Percentiles rank a stretch among this genome's conserved stretches.
These are phyloP conservation scores for Triadica sebifera DNA, from an alignment of 345 rosid genomes.

Conservation along the genomic window DNA sequence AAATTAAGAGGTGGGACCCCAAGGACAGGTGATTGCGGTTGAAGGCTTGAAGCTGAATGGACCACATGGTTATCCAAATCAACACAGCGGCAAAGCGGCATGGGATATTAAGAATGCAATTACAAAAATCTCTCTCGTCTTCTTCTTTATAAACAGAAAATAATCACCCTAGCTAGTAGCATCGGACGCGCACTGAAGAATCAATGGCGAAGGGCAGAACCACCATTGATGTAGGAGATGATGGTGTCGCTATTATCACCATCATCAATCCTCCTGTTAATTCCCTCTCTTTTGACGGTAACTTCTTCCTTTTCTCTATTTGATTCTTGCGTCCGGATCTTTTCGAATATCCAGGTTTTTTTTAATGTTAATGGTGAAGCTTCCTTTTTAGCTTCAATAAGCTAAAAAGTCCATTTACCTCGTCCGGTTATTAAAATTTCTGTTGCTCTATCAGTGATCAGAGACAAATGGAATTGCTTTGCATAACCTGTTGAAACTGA, in stretches of 20 bases:
- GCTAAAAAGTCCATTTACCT: not conserved
- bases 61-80: not conserved
- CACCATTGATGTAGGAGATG: constrained; percentile 69
- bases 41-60: not conserved
- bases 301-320: not conserved
- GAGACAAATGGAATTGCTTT: not conserved
- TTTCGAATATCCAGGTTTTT: not conserved
- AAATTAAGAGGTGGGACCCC: no score
- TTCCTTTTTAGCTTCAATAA: not conserved
- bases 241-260: constrained; percentile 87
- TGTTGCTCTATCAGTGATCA: not conserved
- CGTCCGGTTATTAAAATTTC: not conserved
- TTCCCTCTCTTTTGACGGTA: constrained; percentile 83
- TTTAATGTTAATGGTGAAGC: not conserved
- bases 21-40: not conserved
- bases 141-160: not conserved
- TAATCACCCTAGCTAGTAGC: not conserved
- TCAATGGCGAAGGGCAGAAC: constrained; percentile 51
- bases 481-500: not conserved
- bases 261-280: constrained; percentile 89
- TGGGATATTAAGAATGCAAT: not conserved
- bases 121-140: not conserved
- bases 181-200: not conserved
- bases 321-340: not conserved
- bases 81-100: not conserved